phyloP scores from a whole-genome alignment of 2,329 filamentous ascomycete genomes.

The Paraphoma sp. region DNA sequence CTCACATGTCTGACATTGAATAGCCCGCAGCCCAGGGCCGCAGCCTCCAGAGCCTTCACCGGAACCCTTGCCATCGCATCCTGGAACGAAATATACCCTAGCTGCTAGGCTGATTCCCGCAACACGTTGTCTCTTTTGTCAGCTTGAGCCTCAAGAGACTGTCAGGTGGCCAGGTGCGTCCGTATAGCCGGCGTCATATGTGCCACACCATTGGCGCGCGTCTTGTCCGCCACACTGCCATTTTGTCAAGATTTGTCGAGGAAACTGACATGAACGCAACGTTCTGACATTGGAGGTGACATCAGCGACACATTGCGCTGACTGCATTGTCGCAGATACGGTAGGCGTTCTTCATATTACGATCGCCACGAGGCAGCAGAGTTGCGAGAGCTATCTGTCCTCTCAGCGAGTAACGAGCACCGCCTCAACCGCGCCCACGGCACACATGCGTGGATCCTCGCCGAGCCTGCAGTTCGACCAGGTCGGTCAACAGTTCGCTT shows the following conservation, averaged over 20 bases:
- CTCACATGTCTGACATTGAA: background rate
- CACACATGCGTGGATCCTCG: conserved; percentile 15
- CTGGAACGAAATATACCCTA: conserved; percentile 5
- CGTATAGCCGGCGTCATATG: conserved; percentile 20
- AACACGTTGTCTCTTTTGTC: conserved; percentile 6
- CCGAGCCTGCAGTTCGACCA: conserved; percentile 22
- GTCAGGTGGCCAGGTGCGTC: conserved; percentile 22
- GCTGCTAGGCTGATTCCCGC: conserved; percentile 8
- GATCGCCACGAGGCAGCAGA: background rate
- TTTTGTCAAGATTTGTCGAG: background rate
- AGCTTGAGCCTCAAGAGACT: conserved; percentile 18
- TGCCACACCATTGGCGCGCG: conserved; percentile 17
- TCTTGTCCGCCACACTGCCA: conserved; percentile 7
- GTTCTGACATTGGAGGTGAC: background rate
- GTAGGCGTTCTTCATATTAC: background rate
- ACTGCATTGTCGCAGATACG: background rate
- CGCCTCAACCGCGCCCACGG: conserved; percentile 13
- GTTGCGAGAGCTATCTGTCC: background rate
- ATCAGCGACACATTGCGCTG: background rate
- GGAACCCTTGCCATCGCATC: conserved; percentile 5
- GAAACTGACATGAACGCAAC: background rate
- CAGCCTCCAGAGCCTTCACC: conserved; percentile 10
- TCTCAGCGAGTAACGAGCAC: conserved; percentile 4
- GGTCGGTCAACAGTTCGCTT: conserved; percentile 20
- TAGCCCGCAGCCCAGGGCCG: background rate